Evolutionary conservation across 805 yeast genomes (phyloP).

Genomic region (Lipomyces oligophaga): DNA sequence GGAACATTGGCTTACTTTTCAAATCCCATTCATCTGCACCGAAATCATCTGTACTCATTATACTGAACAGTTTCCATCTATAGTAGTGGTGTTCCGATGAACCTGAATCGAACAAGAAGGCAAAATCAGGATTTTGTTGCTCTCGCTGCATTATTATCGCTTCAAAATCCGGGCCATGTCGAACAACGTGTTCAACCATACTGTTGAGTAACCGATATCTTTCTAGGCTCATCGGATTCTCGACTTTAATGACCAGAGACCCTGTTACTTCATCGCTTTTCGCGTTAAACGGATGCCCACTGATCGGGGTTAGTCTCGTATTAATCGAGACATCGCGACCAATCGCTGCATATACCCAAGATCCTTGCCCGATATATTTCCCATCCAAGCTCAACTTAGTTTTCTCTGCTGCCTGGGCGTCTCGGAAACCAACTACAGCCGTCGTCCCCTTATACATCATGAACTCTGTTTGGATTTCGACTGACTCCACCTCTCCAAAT

Average conservation of each 20-base stretch:
- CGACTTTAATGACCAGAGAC: too few species aligned
- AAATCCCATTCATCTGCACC: constrained; percentile 14
- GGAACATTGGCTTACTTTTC: constrained; percentile 4
- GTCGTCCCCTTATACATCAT: constrained; percentile 14
- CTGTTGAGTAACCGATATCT: constrained; percentile 27
- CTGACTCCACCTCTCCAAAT: too few species aligned
- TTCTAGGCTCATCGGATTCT: constrained; percentile 17
- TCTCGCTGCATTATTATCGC: constrained; percentile 31
- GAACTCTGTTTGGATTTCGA: too few species aligned
- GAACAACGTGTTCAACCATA: constrained; percentile 31
- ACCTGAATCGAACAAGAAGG: constrained; percentile 31
- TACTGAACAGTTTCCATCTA: constrained; percentile 31
- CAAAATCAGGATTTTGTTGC: constrained; percentile 29
- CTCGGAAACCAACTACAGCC: constrained; percentile 13
- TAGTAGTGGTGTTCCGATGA: constrained; percentile 30
- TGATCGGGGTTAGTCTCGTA: constrained; percentile 9
- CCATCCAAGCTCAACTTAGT: constrained; percentile 14
- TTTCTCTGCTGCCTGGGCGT: constrained; percentile 10
- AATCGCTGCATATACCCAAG: constrained; percentile 13
- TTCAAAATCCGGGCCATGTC: constrained; percentile 33
- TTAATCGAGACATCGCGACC: constrained; percentile 13
- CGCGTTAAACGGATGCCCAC: constrained; percentile 22
- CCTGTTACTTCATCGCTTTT: too few species aligned
- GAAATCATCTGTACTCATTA: constrained; percentile 22
- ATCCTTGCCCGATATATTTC: constrained; percentile 25